These are phyloP conservation scores for Neonectria magnoliae DNA, from an alignment of 2,329 filamentous ascomycete species.

Conservation along the genomic window DNA sequence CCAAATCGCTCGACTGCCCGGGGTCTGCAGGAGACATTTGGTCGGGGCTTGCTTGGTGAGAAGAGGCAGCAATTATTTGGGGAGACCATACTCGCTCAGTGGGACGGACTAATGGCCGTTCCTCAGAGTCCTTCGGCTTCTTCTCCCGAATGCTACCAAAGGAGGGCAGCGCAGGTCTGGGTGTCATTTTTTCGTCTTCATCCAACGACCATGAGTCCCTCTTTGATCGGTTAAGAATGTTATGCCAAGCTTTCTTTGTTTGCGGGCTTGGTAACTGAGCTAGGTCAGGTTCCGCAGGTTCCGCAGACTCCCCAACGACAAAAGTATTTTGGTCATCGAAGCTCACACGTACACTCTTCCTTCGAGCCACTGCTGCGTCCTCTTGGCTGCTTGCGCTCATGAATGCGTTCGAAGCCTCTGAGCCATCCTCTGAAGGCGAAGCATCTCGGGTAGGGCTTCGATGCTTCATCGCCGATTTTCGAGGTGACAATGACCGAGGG, in stretches of 20 bases:
- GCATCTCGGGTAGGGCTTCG: conserved; percentile 62
- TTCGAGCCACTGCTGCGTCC: conserved; percentile 57
- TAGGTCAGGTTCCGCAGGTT: conserved; percentile 51
- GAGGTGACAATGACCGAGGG: conserved; percentile 76
- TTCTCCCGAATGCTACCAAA: conserved; percentile 79
- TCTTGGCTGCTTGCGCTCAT: conserved; percentile 45
- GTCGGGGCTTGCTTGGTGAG: conserved; percentile 44
- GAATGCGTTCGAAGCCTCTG: conserved; percentile 53
- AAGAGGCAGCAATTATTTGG: conserved; percentile 7
- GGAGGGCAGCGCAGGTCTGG: conserved; percentile 76
- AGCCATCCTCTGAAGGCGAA: conserved; percentile 61
- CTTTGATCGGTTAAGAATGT: conserved; percentile 56
- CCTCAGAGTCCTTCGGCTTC: conserved; percentile 63
- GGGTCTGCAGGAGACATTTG: conserved; percentile 34
- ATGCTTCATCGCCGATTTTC: conserved; percentile 80
- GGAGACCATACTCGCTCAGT: conserved; percentile 49
- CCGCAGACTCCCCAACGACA: conserved; percentile 60
- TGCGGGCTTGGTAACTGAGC: conserved; percentile 50
- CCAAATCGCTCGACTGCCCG: conserved; percentile 69
- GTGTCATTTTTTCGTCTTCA: conserved; percentile 77
- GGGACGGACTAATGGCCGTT: conserved; percentile 68
- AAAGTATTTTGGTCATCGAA: conserved; percentile 76
- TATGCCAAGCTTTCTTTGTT: conserved; percentile 62
- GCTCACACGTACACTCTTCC: conserved; percentile 78
- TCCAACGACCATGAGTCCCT: conserved; percentile 59